These are phyloP conservation scores for Gloeopeniophorella convolvens DNA, from an alignment of 768 basidiomycete species.

Conservation along the genomic window DNA sequence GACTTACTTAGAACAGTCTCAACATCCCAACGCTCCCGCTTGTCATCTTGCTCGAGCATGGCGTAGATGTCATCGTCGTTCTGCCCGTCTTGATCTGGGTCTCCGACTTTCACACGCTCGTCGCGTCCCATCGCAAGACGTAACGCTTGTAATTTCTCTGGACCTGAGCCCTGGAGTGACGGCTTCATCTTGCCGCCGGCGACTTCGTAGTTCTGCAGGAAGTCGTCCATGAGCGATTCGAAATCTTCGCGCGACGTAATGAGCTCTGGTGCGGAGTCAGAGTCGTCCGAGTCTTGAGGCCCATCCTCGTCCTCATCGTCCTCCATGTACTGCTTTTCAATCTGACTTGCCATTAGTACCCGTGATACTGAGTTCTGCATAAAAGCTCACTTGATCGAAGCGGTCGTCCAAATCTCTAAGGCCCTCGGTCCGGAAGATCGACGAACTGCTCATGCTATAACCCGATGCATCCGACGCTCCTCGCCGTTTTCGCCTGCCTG, in stretches of 20 bases:
- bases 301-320: slow-evolving; percentile 45
- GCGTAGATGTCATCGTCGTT: slow-evolving; percentile 39
- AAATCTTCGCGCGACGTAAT: slow-evolving; percentile 86
- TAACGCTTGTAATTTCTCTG: slow-evolving; percentile 75
- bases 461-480: slow-evolving; percentile 83
- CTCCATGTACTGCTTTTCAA: slow-evolving; percentile 72
- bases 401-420: slow-evolving; percentile 85
- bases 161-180: slow-evolving; percentile 62
- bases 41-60: slow-evolving; percentile 40
- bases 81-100: slow-evolving; percentile 37
- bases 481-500: slow-evolving; percentile 68
- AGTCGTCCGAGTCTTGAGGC: slow-evolving; percentile 34
- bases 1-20: slow-evolving; percentile 88
- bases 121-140: slow-evolving; percentile 73
- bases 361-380: neutral
- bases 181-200: slow-evolving; percentile 81
- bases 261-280: slow-evolving; percentile 64
- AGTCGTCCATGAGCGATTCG: slow-evolving; percentile 86
- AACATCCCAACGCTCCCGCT: slow-evolving; percentile 87
- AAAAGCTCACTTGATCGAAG: slow-evolving; percentile 74
- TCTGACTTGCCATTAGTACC: slow-evolving; percentile 39
- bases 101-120: slow-evolving; percentile 44
- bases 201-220: slow-evolving; percentile 86
- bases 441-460: slow-evolving; percentile 96
- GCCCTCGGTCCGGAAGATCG: slow-evolving; percentile 89